Evolutionary conservation across 805 yeast species (phyloP).

Genomic region (Candida broadrunensis): DNA sequence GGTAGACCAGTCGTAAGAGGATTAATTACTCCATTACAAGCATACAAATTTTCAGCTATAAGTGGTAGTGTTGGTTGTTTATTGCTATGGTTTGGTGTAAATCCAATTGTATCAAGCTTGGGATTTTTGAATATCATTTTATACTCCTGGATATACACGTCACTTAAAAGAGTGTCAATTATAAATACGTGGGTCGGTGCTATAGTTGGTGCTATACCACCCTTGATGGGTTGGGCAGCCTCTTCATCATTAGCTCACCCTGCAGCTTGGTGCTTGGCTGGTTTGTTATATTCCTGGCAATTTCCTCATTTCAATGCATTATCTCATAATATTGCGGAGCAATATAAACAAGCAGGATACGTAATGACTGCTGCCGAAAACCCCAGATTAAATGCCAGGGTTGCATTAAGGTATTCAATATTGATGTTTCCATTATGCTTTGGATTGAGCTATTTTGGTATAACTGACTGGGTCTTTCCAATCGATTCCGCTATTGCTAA

Average conservation of each 20-base stretch:
- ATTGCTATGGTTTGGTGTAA: conserved; percentile 75
- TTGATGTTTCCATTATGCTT: conserved; percentile 91
- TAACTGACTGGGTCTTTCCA: conserved; percentile 79
- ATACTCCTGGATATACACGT: conserved; percentile 89
- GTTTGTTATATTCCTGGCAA: conserved; percentile 93
- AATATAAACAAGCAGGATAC: conserved; percentile 90
- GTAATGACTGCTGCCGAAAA: conserved; percentile 96
- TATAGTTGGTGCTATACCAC: conserved; percentile 97
- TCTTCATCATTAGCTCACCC: conserved; percentile 78
- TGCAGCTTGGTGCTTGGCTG: conserved; percentile 94
- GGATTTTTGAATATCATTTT: conserved; percentile 78
- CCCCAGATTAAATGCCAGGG: conserved; percentile 90
- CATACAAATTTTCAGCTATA: conserved; percentile 73
- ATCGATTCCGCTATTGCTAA: conserved; percentile 81
- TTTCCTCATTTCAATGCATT: conserved; percentile 96
- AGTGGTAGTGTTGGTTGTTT: conserved; percentile 72
- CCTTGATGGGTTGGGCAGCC: conserved; percentile 97
- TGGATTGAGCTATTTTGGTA: conserved; percentile 72
- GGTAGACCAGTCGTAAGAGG: conserved; percentile 91
- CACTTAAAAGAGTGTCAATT: conserved; percentile 80
- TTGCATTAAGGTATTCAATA: conserved; percentile 85
- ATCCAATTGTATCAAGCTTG: conserved; percentile 76
- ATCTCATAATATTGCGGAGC: conserved; percentile 82
- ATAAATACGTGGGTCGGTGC: conserved; percentile 99
- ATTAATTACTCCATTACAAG: conserved; percentile 67